Evolutionary conservation across 2,329 filamentous ascomycete species (phyloP), one percentile per base, ranked within the genome.

Genomic region (Grosmannia clavigera): DNA sequence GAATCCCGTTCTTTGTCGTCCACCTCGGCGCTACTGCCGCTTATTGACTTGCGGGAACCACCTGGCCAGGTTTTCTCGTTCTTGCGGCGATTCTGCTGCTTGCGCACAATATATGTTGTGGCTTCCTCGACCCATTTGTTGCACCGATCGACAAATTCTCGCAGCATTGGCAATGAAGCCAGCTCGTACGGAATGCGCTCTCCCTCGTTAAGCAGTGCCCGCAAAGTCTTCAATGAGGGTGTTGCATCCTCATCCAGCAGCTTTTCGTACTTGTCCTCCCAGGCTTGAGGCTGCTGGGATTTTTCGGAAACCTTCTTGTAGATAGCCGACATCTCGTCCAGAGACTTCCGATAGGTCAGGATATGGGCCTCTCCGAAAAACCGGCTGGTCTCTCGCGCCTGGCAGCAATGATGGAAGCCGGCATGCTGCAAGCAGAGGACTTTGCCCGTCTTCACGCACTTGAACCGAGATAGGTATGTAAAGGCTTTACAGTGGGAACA

Each of bases 111-210:
- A 76, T 95, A 99, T 70, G 88, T 92, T 68, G 90, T 94, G 65
- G 94, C 94, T 75, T 97, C 92, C 68, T 97, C 94, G 64, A 96
- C 90, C 88, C 95, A 96, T 70, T 95, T 91, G 72, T 96, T 95
- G 77, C 94, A 97, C 68, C 90, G 87, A 67, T 96, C 91, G 71
- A 99, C 94, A 75, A 95, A 99, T 65, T 86, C 83, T 73, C 85
- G 88, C 66, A 99, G 80, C 67, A 89, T 83, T 67, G 87, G 81
- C 64, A 99, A 81, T 64, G 90, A 92, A 65, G 86, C 84, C 63
- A 99, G 81, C 61, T 90, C 87, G 78, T 89, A 95, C 61, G 92
- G 91, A 68, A 99, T 96, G 73, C 90, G 92, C 75, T 99, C 94
- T 72, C 94, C 94, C 78, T 99, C 94, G 70, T 87, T 86, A 61